phyloP scores from a whole-genome alignment of 1,139 yeast genomes.

The Blastobotrys capitulatus region DNA sequence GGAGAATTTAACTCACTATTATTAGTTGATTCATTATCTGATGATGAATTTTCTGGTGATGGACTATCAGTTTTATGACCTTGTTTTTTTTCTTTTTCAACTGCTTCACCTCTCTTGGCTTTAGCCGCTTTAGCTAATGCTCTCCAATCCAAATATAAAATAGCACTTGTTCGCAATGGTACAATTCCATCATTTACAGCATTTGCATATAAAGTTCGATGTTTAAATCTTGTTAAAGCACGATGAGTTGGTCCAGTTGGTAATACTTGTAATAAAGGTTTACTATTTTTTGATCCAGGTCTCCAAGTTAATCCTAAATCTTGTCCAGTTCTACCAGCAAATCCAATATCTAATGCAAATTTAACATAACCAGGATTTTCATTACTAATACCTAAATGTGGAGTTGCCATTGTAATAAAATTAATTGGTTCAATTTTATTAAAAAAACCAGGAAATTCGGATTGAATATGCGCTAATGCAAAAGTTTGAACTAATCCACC shows the following conservation, averaged over 20 bases:
- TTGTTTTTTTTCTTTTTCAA: not conserved
- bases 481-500: conserved; percentile 91
- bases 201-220: conserved; percentile 75
- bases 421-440: conserved; percentile 63
- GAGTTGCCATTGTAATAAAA: conserved; percentile 81
- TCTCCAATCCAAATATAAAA: conserved; percentile 71
- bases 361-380: conserved; percentile 89
- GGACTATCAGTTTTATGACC: not conserved
- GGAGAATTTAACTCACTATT: not conserved
- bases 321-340: conserved; percentile 91
- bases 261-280: conserved; percentile 64
- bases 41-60: not conserved
- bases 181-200: conserved; percentile 89
- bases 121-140: conserved; percentile 48
- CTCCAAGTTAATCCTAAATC: conserved; percentile 67
- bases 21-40: not conserved
- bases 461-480: conserved; percentile 76
- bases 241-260: conserved; percentile 80
- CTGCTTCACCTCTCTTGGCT: conserved; percentile 32
- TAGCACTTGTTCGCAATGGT: conserved; percentile 80
- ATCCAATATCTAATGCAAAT: conserved; percentile 77
- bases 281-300: conserved; percentile 29
- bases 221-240: conserved; percentile 53
- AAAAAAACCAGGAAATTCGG: conserved; percentile 70
- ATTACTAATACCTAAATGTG: conserved; percentile 75